Percentiles rank a stretch among this genome's conserved stretches.
Evolutionary conservation across 2,329 filamentous ascomycete genomes (phyloP).

Genomic region (Penicillium sp.): DNA sequence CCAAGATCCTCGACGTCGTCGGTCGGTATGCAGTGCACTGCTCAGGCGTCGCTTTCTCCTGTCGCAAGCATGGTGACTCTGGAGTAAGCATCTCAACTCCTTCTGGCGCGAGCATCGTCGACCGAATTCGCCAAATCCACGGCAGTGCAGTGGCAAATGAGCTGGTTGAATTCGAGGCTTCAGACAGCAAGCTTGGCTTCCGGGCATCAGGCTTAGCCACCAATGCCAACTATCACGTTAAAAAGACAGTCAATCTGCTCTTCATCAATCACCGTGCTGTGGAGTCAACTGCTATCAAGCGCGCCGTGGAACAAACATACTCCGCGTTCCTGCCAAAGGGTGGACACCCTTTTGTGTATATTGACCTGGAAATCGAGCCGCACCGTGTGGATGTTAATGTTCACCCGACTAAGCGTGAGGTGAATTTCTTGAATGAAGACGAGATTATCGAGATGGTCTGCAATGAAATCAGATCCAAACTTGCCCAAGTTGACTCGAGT

Average conservation of each 20-base stretch:
- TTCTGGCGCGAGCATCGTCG: slow-evolving; percentile 64
- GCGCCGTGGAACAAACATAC: slow-evolving; percentile 87
- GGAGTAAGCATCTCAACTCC: slow-evolving; percentile 77
- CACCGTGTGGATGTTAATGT: slow-evolving; percentile 93
- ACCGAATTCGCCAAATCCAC: slow-evolving; percentile 87
- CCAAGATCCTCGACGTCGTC: slow-evolving; percentile 94
- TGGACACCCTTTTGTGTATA: slow-evolving; percentile 87
- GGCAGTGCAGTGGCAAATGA: slow-evolving; percentile 82
- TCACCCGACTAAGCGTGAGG: slow-evolving; percentile 92
- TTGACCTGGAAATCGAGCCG: slow-evolving; percentile 89
- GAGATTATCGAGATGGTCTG: slow-evolving; percentile 88
- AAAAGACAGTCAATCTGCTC: slow-evolving; percentile 78
- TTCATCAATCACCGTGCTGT: slow-evolving; percentile 97
- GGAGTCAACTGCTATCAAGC: slow-evolving; percentile 82
- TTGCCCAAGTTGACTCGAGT: slow-evolving; percentile 86
- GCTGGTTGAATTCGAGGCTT: slow-evolving; percentile 67
- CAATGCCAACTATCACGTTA: slow-evolving; percentile 91
- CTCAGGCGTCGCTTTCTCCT: slow-evolving; percentile 84
- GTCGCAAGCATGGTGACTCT: slow-evolving; percentile 91
- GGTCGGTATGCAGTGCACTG: slow-evolving; percentile 93
- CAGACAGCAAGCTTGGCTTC: slow-evolving; percentile 78
- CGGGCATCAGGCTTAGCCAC: slow-evolving; percentile 74
- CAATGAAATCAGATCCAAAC: slow-evolving; percentile 67
- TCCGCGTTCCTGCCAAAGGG: slow-evolving; percentile 83
- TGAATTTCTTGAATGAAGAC: slow-evolving; percentile 96